Evolutionary conservation across 257 asterid species (phyloP).

Genomic region (Mentha longifolia): DNA sequence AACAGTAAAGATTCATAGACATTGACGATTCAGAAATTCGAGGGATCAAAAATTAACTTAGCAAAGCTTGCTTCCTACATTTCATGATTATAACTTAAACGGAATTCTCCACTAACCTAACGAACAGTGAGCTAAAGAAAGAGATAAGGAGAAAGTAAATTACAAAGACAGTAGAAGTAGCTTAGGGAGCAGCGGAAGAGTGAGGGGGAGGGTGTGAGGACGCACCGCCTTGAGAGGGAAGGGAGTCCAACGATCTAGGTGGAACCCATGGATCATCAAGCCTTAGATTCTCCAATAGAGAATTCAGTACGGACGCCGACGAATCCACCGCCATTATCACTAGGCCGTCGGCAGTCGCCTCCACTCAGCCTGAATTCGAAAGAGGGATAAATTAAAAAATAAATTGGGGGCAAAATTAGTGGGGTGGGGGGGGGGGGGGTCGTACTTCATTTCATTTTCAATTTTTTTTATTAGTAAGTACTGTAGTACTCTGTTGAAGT

Average conservation of each 20-base stretch:
- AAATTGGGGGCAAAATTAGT: background rate
- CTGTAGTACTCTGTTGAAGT: too few species aligned
- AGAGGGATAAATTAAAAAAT: constrained; percentile 39
- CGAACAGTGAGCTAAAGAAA: background rate
- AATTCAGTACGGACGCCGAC: constrained; percentile 47
- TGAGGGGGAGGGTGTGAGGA: constrained; percentile 39
- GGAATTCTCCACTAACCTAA: background rate
- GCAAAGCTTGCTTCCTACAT: constrained; percentile 13
- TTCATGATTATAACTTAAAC: background rate
- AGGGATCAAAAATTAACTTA: background rate
- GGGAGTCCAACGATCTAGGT: constrained; percentile 80
- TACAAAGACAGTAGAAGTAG: constrained; percentile 68
- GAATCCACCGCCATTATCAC: constrained; percentile 61
- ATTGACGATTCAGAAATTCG: constrained; percentile 1
- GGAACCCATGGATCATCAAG: constrained; percentile 78
- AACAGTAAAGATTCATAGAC: background rate
- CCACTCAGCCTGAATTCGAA: background rate
- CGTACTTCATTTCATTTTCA: too few species aligned
- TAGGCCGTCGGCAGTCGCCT: constrained; percentile 29
- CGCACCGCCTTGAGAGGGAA: constrained; percentile 57
- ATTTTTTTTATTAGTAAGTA: too few species aligned
- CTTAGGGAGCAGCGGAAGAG: constrained; percentile 43
- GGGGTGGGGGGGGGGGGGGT: too few species aligned
- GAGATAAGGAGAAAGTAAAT: constrained; percentile 18
- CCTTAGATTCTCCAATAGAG: constrained; percentile 60